Conservation (phyloP, 352 stramenopile genomes). For the Pythium phragmitis region DNA sequence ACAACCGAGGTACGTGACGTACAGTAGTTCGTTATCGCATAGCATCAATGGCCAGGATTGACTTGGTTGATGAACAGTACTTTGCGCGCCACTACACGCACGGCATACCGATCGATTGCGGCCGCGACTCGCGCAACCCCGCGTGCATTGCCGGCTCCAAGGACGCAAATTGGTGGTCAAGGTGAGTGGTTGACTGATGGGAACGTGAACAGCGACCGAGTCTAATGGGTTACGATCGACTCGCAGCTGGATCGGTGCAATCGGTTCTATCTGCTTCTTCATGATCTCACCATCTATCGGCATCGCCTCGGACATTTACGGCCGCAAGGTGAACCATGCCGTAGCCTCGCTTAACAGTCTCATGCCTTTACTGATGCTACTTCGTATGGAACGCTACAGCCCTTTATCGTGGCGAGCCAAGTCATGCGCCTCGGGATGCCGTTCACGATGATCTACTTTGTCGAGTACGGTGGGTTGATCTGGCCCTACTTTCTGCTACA, state of each 20-base stretch:
- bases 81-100: conserved; percentile 61
- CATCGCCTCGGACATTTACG: conserved; percentile 71
- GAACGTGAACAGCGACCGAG: no score
- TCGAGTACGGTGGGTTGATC: conserved; percentile 51
- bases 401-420: conserved; percentile 72
- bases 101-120: conserved; percentile 57
- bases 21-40: neutral
- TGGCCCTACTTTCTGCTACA: conserved; percentile 57
- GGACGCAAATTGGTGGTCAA: conserved; percentile 69
- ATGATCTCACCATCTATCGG: conserved; percentile 70
- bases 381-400: conserved; percentile 23
- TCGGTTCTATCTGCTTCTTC: conserved; percentile 60
- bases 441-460: conserved; percentile 74
- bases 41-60: neutral
- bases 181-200: conserved; percentile 24
- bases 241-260: conserved; percentile 58
- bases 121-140: conserved; percentile 40
- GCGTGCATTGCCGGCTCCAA: conserved; percentile 65
- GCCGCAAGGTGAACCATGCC: conserved; percentile 54
- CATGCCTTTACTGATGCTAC: no score
- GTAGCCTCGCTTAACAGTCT: no score
- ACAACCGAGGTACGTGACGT: conserved; percentile 51
- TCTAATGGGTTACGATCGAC: no score
- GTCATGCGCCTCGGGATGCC: conserved; percentile 53
- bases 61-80: conserved; percentile 37